A percentile compares a stretch with the other conserved stretches of the same genome.
phyloP scores from a whole-genome alignment of 805 yeast species.

The Tetrapisispora taiwanensis region DNA sequence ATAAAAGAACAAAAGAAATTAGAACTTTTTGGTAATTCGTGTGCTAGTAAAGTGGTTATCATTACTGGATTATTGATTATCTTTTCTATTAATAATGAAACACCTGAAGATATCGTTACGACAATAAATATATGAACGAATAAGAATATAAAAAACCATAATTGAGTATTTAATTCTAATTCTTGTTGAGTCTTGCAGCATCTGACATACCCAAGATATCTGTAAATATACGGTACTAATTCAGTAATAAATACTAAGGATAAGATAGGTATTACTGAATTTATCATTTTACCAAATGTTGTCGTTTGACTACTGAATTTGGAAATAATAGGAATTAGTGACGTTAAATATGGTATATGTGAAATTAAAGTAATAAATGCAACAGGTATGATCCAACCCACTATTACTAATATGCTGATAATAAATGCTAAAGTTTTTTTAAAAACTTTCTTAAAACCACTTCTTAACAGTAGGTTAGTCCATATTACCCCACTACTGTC shows the following conservation, averaged over 20 bases:
- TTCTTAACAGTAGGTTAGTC: slow-evolving; percentile 43
- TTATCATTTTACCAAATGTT: slow-evolving; percentile 40
- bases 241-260: slow-evolving; percentile 55
- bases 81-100: slow-evolving; percentile 51
- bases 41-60: slow-evolving; percentile 61
- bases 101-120: slow-evolving; percentile 74
- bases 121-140: slow-evolving; percentile 79
- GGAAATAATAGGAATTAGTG: slow-evolving; percentile 47
- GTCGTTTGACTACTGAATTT: slow-evolving; percentile 45
- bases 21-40: slow-evolving; percentile 75
- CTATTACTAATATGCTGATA: slow-evolving; percentile 39
- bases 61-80: slow-evolving; percentile 61
- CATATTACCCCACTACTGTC: slow-evolving; percentile 65
- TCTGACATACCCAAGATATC: slow-evolving; percentile 43
- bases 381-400: slow-evolving; percentile 75
- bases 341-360: slow-evolving; percentile 57
- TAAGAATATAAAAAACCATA: slow-evolving; percentile 67
- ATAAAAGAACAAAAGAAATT: slow-evolving; percentile 76
- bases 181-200: slow-evolving; percentile 53
- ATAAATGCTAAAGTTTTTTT: slow-evolving; percentile 38
- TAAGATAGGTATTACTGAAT: slow-evolving; percentile 59
- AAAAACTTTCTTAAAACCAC: slow-evolving; percentile 29
- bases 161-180: slow-evolving; percentile 60
- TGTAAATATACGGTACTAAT: slow-evolving; percentile 47
- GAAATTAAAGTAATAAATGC: slow-evolving; percentile 69